Conservation (phyloP, 2,329 filamentous ascomycete genomes). For the Moelleriella libera region DNA sequence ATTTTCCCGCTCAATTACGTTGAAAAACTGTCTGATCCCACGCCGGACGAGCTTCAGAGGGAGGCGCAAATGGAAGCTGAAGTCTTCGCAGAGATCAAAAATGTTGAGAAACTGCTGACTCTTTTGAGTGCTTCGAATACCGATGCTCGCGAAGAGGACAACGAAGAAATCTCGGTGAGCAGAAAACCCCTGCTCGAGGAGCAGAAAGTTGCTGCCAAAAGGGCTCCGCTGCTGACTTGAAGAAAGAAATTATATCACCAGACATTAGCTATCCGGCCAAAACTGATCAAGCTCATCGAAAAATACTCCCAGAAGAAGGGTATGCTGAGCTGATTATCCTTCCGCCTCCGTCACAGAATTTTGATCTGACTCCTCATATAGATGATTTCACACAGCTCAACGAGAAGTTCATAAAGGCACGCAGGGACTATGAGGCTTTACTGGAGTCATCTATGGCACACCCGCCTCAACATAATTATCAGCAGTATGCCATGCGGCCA, state of each 20-base stretch:
- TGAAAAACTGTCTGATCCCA: conserved; percentile 91
- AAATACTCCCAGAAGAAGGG: conserved; percentile 99
- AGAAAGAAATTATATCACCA: conserved; percentile 69
- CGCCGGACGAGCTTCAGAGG: conserved; percentile 80
- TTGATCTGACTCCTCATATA: conserved; percentile 17
- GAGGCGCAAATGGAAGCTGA: conserved; percentile 89
- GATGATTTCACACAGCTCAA: conserved; percentile 98
- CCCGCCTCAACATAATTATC: conserved; percentile 66
- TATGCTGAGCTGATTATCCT: conserved; percentile 18
- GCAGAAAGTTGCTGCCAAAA: neutral
- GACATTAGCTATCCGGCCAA: conserved; percentile 85
- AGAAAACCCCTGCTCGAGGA: neutral
- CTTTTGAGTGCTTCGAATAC: conserved; percentile 78
- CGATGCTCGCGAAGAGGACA: conserved; percentile 72
- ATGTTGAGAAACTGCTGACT: conserved; percentile 61
- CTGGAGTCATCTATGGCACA: conserved; percentile 95
- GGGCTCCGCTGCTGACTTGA: conserved; percentile 14
- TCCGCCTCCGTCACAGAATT: too few relatives aligned
- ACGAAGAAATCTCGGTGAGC: conserved; percentile 82
- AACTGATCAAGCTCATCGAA: conserved; percentile 93
- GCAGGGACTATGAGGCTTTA: conserved; percentile 90
- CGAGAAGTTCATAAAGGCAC: conserved; percentile 98
- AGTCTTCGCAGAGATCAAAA: conserved; percentile 51
- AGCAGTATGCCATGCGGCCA: conserved; percentile 48
- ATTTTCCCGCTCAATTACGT: conserved; percentile 99